A percentile compares a stretch with the other conserved stretches of the same genome.
Conservation (phyloP, 495 filamentous ascomycete genomes). For the Pyrenula aspistea region DNA sequence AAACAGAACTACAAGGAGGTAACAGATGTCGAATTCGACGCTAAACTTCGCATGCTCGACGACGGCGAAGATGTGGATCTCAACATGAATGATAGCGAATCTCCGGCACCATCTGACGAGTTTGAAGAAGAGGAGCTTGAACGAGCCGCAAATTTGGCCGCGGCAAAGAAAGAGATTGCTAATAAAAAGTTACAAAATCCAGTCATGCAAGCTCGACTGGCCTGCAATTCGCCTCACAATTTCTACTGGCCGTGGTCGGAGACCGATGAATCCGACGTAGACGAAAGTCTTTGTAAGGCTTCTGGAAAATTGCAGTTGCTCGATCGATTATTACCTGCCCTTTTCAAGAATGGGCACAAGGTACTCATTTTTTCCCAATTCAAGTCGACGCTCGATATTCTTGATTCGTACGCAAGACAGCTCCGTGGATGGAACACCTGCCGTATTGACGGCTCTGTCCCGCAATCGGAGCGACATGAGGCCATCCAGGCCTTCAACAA, state of each 20-base stretch:
- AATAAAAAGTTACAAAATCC: conserved; percentile 93
- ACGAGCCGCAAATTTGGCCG: not conserved
- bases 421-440: conserved; percentile 69
- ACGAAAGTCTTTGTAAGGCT: conserved; percentile 69
- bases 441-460: conserved; percentile 84
- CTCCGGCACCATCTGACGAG: not conserved
- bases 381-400: conserved; percentile 81
- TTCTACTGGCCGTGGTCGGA: conserved; percentile 84
- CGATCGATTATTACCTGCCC: conserved; percentile 66
- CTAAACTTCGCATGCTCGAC: conserved; percentile 51
- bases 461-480: conserved; percentile 63
- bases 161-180: conserved; percentile 61
- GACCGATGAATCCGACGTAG: conserved; percentile 37
- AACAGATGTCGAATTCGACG: conserved; percentile 63
- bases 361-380: conserved; percentile 96
- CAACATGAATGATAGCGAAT: conserved; percentile 26
- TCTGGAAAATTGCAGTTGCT: conserved; percentile 95
- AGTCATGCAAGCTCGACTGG: conserved; percentile 81
- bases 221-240: conserved; percentile 88
- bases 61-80: conserved; percentile 32
- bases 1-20: conserved; percentile 59
- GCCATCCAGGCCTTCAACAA: conserved; percentile 84
- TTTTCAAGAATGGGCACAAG: conserved; percentile 72
- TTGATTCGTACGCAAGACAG: conserved; percentile 68
- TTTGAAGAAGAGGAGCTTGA: conserved; percentile 2